Evolutionary conservation across 2,329 filamentous ascomycete genomes (phyloP).

Genomic region (Chaetomium olivaceum): DNA sequence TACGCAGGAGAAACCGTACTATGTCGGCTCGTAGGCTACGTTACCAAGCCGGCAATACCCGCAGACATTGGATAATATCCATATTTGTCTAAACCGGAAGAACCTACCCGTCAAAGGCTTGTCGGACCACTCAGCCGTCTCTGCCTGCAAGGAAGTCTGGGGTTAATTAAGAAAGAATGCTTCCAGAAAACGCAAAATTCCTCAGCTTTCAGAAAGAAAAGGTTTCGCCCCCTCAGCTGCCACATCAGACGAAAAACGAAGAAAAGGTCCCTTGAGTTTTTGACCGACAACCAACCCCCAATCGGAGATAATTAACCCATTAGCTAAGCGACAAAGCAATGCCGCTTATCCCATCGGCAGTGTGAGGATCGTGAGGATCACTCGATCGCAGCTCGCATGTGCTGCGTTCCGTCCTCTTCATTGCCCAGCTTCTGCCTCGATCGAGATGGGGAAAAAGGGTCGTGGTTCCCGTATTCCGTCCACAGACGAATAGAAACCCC

Average conservation of each 20-base stretch:
- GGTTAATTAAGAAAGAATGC: neutral
- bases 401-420: neutral
- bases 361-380: too few relatives aligned
- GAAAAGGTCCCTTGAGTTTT: neutral
- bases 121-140: slow-evolving; percentile 4
- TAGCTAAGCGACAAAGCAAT: neutral
- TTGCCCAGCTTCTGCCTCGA: neutral
- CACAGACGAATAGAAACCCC: neutral
- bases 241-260: neutral
- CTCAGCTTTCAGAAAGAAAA: neutral
- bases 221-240: neutral
- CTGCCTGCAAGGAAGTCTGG: neutral
- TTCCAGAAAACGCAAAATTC: neutral
- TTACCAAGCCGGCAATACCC: neutral
- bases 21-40: neutral
- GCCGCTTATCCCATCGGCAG: neutral
- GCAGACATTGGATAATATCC: slow-evolving; percentile 1
- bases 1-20: neutral
- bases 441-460: neutral
- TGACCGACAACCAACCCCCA: neutral
- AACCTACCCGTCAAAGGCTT: neutral
- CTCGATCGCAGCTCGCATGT: neutral
- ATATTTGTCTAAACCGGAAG: slow-evolving; percentile 13
- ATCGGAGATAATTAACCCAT: neutral
- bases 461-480: neutral